Percentiles rank a stretch among this genome's conserved stretches.
These are phyloP conservation scores for Parachaetomium inaequale DNA, from an alignment of 495 filamentous ascomycete species.

Conservation along the genomic window DNA sequence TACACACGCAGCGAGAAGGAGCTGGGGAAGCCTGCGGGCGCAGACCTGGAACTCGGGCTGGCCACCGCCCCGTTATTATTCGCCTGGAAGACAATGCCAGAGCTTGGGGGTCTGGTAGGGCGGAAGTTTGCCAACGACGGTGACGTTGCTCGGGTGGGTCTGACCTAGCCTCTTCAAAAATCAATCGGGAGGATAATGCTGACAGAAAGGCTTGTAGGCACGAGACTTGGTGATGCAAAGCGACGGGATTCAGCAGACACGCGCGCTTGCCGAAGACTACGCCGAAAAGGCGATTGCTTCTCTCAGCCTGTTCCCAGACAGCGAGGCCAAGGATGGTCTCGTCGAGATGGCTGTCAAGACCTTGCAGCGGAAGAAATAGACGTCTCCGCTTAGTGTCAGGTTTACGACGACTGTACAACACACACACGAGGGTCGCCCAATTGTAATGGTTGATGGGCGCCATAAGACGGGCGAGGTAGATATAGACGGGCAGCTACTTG, in stretches of 20 bases:
- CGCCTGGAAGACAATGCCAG: conserved; percentile 86
- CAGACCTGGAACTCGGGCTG: conserved; percentile 87
- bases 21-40: conserved; percentile 90
- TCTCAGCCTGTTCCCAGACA: conserved; percentile 77
- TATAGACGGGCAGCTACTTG: conserved; percentile 9
- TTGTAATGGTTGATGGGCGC: background rate
- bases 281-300: conserved; percentile 81
- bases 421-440: background rate
- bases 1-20: conserved; percentile 82
- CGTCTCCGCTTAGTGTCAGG: background rate
- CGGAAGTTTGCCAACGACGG: conserved; percentile 82
- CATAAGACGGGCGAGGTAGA: background rate
- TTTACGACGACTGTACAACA: conserved; percentile 7
- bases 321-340: conserved; percentile 86
- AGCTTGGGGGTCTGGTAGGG: conserved; percentile 83
- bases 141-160: conserved; percentile 73
- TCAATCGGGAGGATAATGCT: background rate
- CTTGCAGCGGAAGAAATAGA: conserved; percentile 79
- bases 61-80: conserved; percentile 95
- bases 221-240: conserved; percentile 77
- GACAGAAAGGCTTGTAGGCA: conserved; percentile 54
- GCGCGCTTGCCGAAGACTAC: conserved; percentile 84
- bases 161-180: background rate
- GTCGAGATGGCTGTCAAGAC: conserved; percentile 93
- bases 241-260: conserved; percentile 85